phyloP scores from a whole-genome alignment of 805 yeast species.

The Sugiyamaella marilandica region DNA sequence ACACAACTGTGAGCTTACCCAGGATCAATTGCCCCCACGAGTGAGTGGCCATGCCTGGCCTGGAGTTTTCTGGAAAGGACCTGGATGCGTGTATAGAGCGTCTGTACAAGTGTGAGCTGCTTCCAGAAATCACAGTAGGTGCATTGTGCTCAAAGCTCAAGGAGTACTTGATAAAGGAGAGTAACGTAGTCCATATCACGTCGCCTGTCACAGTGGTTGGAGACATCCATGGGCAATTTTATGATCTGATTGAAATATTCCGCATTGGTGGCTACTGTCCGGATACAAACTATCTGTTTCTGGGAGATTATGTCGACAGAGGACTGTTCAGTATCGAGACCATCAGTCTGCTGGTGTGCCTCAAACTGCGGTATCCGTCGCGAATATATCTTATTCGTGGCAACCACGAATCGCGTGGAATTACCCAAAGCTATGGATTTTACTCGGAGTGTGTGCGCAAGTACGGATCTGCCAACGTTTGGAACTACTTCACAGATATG shows the following conservation, averaged over 20 bases:
- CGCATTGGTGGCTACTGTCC: conserved; percentile 92
- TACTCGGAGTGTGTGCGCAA: conserved; percentile 91
- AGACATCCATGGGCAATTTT: conserved; percentile 96
- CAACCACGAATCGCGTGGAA: conserved; percentile 94
- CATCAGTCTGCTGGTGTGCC: conserved; percentile 70
- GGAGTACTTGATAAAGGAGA: conserved; percentile 70
- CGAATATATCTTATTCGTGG: conserved; percentile 84
- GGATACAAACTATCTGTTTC: conserved; percentile 82
- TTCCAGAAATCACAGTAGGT: conserved; percentile 65
- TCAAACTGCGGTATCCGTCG: conserved; percentile 83
- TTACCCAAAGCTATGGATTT: conserved; percentile 95
- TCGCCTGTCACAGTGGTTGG: conserved; percentile 96
- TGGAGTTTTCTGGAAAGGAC: conserved; percentile 33
- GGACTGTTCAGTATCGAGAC: conserved; percentile 94
- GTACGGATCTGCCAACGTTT: conserved; percentile 74
- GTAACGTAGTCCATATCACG: conserved; percentile 77
- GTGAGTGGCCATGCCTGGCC: conserved; percentile 18
- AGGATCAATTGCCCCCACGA: no score
- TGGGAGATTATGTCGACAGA: conserved; percentile 95
- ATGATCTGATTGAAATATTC: conserved; percentile 87
- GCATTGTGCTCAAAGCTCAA: conserved; percentile 78
- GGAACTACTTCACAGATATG: conserved; percentile 86
- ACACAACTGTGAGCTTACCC: no score
- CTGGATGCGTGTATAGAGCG: conserved; percentile 68
- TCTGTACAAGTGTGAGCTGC: conserved; percentile 56